Base-by-base conservation (phyloP, 169 alveolate species). In the Plasmodium malariae region DNA sequence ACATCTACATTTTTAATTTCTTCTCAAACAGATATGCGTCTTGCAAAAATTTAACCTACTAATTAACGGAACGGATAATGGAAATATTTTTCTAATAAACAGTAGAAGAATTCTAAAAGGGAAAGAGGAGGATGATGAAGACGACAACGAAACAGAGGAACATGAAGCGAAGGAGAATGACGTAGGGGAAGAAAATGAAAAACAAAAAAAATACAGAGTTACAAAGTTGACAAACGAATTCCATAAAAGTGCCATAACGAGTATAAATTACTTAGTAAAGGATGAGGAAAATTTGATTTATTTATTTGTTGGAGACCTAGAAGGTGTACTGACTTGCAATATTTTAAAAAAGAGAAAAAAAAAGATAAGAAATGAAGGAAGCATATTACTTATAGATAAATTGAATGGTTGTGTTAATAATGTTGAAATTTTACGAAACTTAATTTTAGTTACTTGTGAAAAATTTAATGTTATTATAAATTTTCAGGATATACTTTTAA, bases 391-490 rank as follows among this genome's bases (percentile, higher is more conserved):
- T 26, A 36, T 83, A 59, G 68, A 83, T 83, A 83, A 67, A 71
- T 51, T 45, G 34, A 83, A 83, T 45, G 91, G 91, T 0, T 45
- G 73, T 32, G 67, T 83, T 28, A 49, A 43, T 28, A 55, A 83
- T 59, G 30, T 83, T 28, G 91, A 83, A 83, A 83, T 83, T 49
- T 57, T 30, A 9, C 69, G 34, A 21, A 34, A 60, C 7, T 19
- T 49, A 2, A 83, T 83, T 65, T 65, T 83, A 70, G 91, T 83
- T 5, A 67, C 91, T 24, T 83, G 91, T 60, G 69, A 83, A 83
- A 67, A 59, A 28, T 54, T 32, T 48, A 83, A 83, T 57, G 49
- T 54, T 1, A 67, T 83, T 67, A 65, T 83, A 45, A 83, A 59
- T 34, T 26, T 67, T 19, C 54, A 65, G 26, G 83, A 83, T 30